Evolutionary conservation across 495 filamentous ascomycete genomes (phyloP).

Genomic region (Pseudevernia furfuracea): DNA sequence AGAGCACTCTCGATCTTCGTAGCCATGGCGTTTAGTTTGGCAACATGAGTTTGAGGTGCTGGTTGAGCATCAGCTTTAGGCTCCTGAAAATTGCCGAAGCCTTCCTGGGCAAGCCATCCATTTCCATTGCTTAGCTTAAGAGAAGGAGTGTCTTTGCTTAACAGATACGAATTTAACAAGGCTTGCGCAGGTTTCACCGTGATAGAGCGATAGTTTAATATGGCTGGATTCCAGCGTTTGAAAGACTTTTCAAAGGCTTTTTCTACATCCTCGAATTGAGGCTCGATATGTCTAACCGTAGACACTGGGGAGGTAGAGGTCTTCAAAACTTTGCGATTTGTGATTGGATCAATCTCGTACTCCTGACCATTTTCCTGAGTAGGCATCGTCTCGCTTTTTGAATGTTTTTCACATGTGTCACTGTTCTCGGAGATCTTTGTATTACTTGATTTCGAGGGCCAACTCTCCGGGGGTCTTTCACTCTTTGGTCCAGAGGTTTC

Average conservation of each 20-base stretch:
- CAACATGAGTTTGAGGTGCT: background rate
- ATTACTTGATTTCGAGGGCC: background rate
- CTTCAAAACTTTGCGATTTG: conserved; percentile 48
- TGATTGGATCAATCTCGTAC: conserved; percentile 54
- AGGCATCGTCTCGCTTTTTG: background rate
- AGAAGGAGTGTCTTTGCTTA: background rate
- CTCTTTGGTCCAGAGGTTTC: background rate
- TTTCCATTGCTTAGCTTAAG: background rate
- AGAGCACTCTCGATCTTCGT: conserved; percentile 25
- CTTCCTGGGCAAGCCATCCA: conserved; percentile 27
- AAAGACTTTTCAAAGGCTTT: conserved; percentile 28
- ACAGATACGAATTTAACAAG: background rate
- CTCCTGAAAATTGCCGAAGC: conserved; percentile 15
- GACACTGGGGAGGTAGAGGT: background rate
- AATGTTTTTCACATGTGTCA: background rate
- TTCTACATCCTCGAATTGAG: conserved; percentile 3
- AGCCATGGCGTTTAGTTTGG: background rate
- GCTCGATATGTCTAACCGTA: conserved; percentile 3
- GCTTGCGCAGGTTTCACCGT: background rate
- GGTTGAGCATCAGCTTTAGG: background rate
- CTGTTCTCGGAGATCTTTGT: background rate
- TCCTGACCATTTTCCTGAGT: conserved; percentile 22
- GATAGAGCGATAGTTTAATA: background rate
- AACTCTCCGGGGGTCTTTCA: conserved; percentile 2
- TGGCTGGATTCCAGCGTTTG: conserved; percentile 28